Conservation (phyloP, 305 asterid genomes). For the Fraxinus baroniana region DNA sequence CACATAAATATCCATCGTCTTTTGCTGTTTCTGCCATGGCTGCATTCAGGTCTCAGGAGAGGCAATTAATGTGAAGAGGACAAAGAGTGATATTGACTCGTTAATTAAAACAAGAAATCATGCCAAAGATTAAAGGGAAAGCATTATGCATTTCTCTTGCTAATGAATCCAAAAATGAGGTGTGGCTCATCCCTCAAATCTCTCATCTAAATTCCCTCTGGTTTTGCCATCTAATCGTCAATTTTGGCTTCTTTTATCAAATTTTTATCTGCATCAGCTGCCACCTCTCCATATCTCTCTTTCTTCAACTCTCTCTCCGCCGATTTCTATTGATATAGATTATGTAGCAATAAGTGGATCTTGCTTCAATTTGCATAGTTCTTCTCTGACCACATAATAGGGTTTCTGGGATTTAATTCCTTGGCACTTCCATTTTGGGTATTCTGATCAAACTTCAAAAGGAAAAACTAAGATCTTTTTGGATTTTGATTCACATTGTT, state of each 20-base stretch:
- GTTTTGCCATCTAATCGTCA: conserved; percentile 35
- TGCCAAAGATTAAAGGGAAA: conserved; percentile 22
- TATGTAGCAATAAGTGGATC: conserved; percentile 29
- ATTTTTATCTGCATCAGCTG: conserved; percentile 15
- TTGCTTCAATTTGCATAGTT: conserved; percentile 29
- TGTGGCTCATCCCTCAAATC: conserved; percentile 34
- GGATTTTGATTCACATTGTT: conserved; percentile 10
- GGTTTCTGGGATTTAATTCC: conserved; percentile 27
- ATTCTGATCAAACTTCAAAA: not conserved
- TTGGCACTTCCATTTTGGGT: not conserved
- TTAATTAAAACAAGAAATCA: conserved; percentile 24
- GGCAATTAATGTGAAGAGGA: not conserved
- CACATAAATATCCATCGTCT: conserved; percentile 19
- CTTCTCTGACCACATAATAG: conserved; percentile 26
- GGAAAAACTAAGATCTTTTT: not conserved
- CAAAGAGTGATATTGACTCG: conserved; percentile 2
- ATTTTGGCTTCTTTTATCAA: conserved; percentile 14
- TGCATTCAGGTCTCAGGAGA: not conserved
- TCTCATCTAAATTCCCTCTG: conserved; percentile 39
- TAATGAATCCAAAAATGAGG: conserved; percentile 29
- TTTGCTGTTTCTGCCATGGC: conserved; percentile 10
- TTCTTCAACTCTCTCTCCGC: not conserved
- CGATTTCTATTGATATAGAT: not conserved
- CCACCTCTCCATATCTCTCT: conserved; percentile 4
- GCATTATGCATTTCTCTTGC: conserved; percentile 8